A percentile compares a stretch with the other conserved stretches of the same genome.
Evolutionary conservation across 805 yeast genomes (phyloP).

Genomic region (Millerozyma acaciae): DNA sequence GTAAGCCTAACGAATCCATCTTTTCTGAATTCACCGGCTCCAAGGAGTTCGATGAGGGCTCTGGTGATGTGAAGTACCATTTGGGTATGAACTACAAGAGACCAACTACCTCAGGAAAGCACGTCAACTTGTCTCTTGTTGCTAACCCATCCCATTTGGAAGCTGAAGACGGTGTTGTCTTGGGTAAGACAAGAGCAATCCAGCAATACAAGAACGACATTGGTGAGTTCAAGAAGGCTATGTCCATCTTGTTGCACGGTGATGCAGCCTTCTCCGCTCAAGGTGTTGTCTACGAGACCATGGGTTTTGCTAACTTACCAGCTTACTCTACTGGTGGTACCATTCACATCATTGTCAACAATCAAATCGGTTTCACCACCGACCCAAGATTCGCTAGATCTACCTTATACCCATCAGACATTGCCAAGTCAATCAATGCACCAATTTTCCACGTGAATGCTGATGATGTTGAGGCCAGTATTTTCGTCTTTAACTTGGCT

Average conservation of each 20-base stretch:
- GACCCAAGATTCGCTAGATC: slow-evolving; percentile 98
- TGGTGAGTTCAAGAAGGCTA: slow-evolving; percentile 77
- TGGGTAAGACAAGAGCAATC: slow-evolving; percentile 96
- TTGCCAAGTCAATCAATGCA: slow-evolving; percentile 94
- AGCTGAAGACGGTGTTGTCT: slow-evolving; percentile 97
- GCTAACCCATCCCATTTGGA: slow-evolving; percentile 99
- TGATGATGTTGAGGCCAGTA: slow-evolving; percentile 92
- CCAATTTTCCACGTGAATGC: slow-evolving; percentile 99
- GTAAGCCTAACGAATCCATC: slow-evolving; percentile 97
- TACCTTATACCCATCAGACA: slow-evolving; percentile 95
- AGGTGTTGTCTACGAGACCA: slow-evolving; percentile 98
- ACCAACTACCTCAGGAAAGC: slow-evolving; percentile 98
- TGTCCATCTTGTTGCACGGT: slow-evolving; percentile 94
- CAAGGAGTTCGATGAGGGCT: slow-evolving; percentile 87
- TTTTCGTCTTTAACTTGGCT: slow-evolving; percentile 89
- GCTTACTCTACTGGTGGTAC: slow-evolving; percentile 99
- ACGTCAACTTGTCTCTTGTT: slow-evolving; percentile 89
- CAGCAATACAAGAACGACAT: slow-evolving; percentile 88
- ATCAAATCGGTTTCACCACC: slow-evolving; percentile 99
- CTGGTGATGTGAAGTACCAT: slow-evolving; percentile 99
- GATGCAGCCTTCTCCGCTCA: slow-evolving; percentile 99
- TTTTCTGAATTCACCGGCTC: slow-evolving; percentile 95
- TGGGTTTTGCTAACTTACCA: slow-evolving; percentile 90
- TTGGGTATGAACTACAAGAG: slow-evolving; percentile 98
- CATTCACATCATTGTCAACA: slow-evolving; percentile 90